Percentiles rank a stretch among this genome's conserved stretches.
phyloP scores from a whole-genome alignment of 768 basidiomycete genomes.

The Grammothele lineata region DNA sequence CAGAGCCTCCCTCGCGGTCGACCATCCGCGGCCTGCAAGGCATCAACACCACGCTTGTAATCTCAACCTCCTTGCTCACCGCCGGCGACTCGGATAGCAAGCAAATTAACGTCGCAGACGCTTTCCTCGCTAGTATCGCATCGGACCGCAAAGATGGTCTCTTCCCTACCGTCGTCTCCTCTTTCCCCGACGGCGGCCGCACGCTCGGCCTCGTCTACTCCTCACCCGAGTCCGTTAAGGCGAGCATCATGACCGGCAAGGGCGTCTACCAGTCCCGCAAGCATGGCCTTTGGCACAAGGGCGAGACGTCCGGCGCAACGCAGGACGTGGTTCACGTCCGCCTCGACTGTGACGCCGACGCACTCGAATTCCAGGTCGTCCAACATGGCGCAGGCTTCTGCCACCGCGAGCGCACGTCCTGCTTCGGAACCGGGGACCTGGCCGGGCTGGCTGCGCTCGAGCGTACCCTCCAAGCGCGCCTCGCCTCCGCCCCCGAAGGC shows the following conservation, averaged over 20 bases:
- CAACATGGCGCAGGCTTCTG: constrained; percentile 94
- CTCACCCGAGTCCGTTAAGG: constrained; percentile 76
- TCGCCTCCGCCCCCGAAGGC: constrained; percentile 76
- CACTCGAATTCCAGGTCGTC: constrained; percentile 84
- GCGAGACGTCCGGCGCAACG: constrained; percentile 91
- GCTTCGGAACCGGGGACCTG: constrained; percentile 66
- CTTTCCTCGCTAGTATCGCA: constrained; percentile 75
- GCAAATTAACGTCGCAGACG: constrained; percentile 74
- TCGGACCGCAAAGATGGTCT: constrained; percentile 91
- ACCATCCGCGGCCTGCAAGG: constrained; percentile 57
- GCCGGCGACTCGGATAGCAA: constrained; percentile 46
- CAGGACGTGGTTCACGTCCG: constrained; percentile 83
- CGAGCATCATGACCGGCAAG: constrained; percentile 82
- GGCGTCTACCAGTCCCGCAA: constrained; percentile 97
- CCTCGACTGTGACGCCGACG: constrained; percentile 89
- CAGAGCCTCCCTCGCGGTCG: constrained; percentile 50
- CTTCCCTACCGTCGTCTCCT: constrained; percentile 88
- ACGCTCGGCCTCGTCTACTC: constrained; percentile 95
- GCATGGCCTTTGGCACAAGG: constrained; percentile 95
- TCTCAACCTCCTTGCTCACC: constrained; percentile 71
- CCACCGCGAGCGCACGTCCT: constrained; percentile 81
- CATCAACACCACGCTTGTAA: constrained; percentile 60
- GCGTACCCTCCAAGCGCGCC: constrained; percentile 66
- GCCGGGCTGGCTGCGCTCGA: constrained; percentile 82
- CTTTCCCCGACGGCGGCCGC: constrained; percentile 58